Base-by-base conservation (phyloP, 768 basidiomycete species). In the Podaxis mareebaensis region DNA sequence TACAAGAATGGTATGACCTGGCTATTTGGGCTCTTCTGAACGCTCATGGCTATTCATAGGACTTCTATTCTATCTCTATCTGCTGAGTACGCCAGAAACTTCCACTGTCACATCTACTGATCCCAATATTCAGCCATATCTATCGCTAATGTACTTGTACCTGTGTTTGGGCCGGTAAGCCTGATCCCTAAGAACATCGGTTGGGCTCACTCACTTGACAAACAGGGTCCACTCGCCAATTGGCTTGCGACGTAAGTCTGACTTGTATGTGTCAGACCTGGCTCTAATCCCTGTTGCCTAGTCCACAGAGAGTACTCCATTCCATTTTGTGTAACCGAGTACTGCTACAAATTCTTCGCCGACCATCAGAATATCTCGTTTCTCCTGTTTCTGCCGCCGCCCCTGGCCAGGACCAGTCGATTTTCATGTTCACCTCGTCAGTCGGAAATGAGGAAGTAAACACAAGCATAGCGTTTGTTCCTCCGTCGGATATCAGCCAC, bases 241-340 rank as follows among this genome's bases (percentile, higher is more conserved):
- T 80, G 79, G 80, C 73, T 80, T 24, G 76, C 76, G 55, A 77
- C 78, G 79, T 79, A 64, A 30, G 76, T 70, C n/a, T 30, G n/a
- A 7, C 22, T n/a, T 11, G 15, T 17, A 20, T 26, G 36, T 26
- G 33, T 24, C 61, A 30, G 61, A 58, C 55, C 4, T 28, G 4
- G 28, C 28, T 39, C 17, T 48, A 22, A 26, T 22, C 4, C 28
- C 12, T 24, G 24, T 28, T 28, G 28, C 28, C 10, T 40, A 81
- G 78, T 13, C 77, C 77, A 4, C 79, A 81, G 65, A 76, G 79
- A 38, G 77, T 79, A 26, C 65, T 80, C n/a, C 79, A 81, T 66
- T 79, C 78, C 17, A 69, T 80, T 12, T 67, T 81, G 44, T 79
- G 77, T 67, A 78, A 69, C 33, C 76, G 79, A 24, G 78, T 81